Evolutionary conservation across 768 basidiomycete genomes (phyloP).

Genomic region (Baorangia bicolor): DNA sequence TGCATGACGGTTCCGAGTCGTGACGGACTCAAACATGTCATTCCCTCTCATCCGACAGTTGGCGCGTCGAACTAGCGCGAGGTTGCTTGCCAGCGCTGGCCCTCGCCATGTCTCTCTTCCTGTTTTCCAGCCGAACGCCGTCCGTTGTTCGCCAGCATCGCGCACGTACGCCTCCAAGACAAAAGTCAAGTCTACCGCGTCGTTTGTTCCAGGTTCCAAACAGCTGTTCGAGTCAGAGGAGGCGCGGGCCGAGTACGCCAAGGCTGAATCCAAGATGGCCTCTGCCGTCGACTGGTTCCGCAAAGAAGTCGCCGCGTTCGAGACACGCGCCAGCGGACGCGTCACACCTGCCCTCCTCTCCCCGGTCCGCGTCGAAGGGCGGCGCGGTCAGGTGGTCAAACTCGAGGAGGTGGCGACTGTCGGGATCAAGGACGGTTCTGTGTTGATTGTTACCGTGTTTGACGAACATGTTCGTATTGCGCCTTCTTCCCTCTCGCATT

Average conservation of each 20-base stretch:
- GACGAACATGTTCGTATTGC: slow-evolving; percentile 78
- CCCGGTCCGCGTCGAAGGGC: too few relatives aligned
- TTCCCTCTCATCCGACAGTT: slow-evolving; percentile 1
- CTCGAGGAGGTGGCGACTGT: slow-evolving; percentile 77
- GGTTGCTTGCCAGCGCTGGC: too few relatives aligned
- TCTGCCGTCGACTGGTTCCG: too few relatives aligned
- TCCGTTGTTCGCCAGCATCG: too few relatives aligned
- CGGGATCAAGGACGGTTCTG: slow-evolving; percentile 75
- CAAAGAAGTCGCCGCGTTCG: too few relatives aligned
- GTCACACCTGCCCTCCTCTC: slow-evolving; percentile 70
- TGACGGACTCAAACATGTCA: slow-evolving; percentile 4
- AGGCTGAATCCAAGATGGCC: slow-evolving; percentile 66
- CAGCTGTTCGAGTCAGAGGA: too few relatives aligned
- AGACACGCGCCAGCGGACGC: slow-evolving; percentile 71
- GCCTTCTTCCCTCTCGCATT: slow-evolving; percentile 24
- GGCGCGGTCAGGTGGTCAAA: slow-evolving; percentile 36
- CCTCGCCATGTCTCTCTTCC: too few relatives aligned
- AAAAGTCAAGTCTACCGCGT: slow-evolving; percentile 52
- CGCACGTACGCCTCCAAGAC: too few relatives aligned
- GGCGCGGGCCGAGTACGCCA: slow-evolving; percentile 58
- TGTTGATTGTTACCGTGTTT: slow-evolving; percentile 70
- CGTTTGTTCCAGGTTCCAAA: slow-evolving; percentile 69
- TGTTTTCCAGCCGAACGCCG: too few relatives aligned
- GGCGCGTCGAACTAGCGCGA: not conserved
- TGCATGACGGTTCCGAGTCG: not conserved